A percentile compares a stretch with the other conserved stretches of the same genome.
Evolutionary conservation across 352 stramenopile species (phyloP).

Genomic region (Hyaloperonospora brassicae): DNA sequence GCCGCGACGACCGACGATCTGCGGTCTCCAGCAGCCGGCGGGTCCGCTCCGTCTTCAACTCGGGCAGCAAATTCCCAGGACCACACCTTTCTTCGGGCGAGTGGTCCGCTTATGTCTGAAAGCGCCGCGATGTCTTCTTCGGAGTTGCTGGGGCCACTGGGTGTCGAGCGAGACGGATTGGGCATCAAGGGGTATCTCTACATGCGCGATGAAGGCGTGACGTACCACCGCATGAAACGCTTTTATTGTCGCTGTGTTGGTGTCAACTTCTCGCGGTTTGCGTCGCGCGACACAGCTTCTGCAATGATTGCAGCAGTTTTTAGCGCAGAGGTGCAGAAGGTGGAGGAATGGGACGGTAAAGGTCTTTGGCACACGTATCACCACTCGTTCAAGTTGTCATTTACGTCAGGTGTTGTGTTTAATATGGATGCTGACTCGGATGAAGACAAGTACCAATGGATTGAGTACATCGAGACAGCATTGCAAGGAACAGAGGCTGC

Average conservation of each 20-base stretch:
- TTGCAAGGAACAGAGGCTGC: conserved; percentile 34
- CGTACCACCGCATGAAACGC: conserved; percentile 81
- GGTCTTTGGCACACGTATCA: conserved; percentile 75
- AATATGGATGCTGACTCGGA: conserved; percentile 75
- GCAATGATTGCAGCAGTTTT: conserved; percentile 55
- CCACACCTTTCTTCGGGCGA: conserved; percentile 11
- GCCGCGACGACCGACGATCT: conserved; percentile 8
- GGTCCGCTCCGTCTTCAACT: conserved; percentile 15
- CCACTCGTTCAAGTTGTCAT: conserved; percentile 80
- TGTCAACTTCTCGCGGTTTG: conserved; percentile 71
- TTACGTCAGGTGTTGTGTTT: conserved; percentile 61
- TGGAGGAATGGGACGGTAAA: conserved; percentile 81
- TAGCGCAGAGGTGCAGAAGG: conserved; percentile 59
- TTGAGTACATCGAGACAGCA: conserved; percentile 68
- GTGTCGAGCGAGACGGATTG: conserved; percentile 55
- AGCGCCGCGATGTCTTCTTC: conserved; percentile 11
- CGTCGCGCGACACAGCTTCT: conserved; percentile 51
- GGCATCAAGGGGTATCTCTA: conserved; percentile 66
- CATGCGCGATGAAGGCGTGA: conserved; percentile 79
- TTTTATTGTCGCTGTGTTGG: conserved; percentile 78
- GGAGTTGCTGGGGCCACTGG: conserved; percentile 23
- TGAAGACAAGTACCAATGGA: conserved; percentile 71
- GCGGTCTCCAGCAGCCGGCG: conserved; percentile 10
- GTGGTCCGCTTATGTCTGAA: conserved; percentile 23
- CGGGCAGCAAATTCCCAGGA: conserved; percentile 11